Conservation (phyloP, 257 asterid species). For the Nemophila menziesii region DNA sequence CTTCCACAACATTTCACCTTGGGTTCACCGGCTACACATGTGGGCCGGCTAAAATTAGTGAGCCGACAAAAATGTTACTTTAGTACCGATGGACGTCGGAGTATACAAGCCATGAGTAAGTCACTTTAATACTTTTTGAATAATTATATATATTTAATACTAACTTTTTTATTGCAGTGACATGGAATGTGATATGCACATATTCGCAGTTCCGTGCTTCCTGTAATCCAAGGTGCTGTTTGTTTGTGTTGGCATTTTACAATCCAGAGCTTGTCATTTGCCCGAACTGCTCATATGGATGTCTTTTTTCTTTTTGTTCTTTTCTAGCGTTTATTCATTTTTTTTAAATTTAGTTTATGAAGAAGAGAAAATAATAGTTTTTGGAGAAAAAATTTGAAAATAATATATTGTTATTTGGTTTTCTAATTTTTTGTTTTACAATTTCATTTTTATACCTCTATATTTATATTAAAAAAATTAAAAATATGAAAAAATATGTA, state of each 20-base stretch:
- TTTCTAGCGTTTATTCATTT: no score
- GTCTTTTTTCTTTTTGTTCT: no score
- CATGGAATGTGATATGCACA: slow-evolving; percentile 32
- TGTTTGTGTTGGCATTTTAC: slow-evolving; percentile 25
- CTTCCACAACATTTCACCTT: slow-evolving; percentile 66
- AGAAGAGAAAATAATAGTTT: no score
- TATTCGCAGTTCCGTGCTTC: slow-evolving; percentile 22
- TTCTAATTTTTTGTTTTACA: no score
- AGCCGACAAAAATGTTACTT: slow-evolving; percentile 67
- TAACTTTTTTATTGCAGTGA: slow-evolving; percentile 18
- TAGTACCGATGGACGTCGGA: slow-evolving; percentile 56
- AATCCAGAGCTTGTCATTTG: slow-evolving; percentile 23
- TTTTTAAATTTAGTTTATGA: no score
- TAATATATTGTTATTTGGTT: no score
- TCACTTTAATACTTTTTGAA: background rate
- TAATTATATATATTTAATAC: background rate
- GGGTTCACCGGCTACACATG: no score
- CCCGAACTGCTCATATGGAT: slow-evolving; percentile 29
- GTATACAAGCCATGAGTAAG: slow-evolving; percentile 68
- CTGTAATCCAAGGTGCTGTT: slow-evolving; percentile 23
- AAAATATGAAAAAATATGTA: no score
- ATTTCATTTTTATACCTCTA: no score
- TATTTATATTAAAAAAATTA: no score
- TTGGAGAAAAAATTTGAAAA: no score
- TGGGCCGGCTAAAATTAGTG: no score